These are phyloP conservation scores for Calvatia gigantea DNA, from an alignment of 768 basidiomycete genomes.

Conservation along the genomic window DNA sequence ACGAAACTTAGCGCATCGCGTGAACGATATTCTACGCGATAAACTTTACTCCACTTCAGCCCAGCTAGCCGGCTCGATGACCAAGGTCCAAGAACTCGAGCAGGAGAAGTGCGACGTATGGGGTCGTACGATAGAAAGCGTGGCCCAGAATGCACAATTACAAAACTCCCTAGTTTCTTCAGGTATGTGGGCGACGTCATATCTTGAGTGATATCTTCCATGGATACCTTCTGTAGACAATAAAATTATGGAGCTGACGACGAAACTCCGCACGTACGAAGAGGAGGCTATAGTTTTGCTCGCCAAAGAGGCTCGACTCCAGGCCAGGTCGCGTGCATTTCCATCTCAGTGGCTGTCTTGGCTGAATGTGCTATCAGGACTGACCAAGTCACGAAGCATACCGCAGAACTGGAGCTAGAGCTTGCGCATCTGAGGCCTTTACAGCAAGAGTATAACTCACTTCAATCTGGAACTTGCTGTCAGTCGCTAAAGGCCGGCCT, in stretches of 20 bases:
- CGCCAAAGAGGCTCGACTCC: constrained; percentile 18
- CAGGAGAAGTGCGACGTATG: constrained; percentile 21
- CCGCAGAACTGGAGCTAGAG: constrained; percentile 13
- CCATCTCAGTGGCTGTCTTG: background rate
- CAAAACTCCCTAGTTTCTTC: constrained; percentile 6
- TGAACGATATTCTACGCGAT: constrained; percentile 32
- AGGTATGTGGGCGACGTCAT: constrained; percentile 10
- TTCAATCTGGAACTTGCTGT: background rate
- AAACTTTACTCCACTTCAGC: constrained; percentile 32
- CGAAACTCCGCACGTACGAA: constrained; percentile 25
- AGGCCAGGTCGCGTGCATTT: constrained; percentile 18
- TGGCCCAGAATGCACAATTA: constrained; percentile 15
- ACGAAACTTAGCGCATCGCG: background rate
- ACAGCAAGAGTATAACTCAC: constrained; percentile 19
- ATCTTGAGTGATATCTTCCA: background rate
- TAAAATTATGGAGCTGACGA: constrained; percentile 21
- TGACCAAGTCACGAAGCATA: constrained; percentile 8
- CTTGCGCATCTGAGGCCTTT: constrained; percentile 14
- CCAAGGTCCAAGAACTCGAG: constrained; percentile 33
- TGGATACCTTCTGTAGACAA: constrained; percentile 15
- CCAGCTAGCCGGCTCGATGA: constrained; percentile 29
- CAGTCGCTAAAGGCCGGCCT: background rate
- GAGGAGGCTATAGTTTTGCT: constrained; percentile 24
- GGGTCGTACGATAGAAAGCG: constrained; percentile 18
- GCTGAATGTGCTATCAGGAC: constrained; percentile 10